Conservation (phyloP, 2,329 filamentous ascomycete genomes). For the Penicillium sp. region DNA sequence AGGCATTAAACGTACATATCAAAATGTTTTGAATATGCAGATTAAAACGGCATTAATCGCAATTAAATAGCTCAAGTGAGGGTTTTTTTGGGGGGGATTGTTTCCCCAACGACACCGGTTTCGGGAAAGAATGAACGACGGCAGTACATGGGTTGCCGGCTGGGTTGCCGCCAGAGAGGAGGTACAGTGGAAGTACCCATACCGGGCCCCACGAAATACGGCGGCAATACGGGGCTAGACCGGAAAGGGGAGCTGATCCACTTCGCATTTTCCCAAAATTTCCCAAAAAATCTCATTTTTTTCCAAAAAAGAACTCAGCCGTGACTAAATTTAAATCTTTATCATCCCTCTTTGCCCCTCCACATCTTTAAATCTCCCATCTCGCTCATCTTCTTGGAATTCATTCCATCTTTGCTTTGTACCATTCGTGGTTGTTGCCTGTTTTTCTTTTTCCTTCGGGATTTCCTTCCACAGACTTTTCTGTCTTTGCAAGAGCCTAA, state of each 20-base stretch:
- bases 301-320: conserved; percentile 14
- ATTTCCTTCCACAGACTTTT: neutral
- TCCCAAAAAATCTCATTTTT: neutral
- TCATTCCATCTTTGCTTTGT: conserved; percentile 21
- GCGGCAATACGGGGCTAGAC: conserved; percentile 7
- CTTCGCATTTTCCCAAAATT: conserved; percentile 6
- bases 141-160: conserved; percentile 10
- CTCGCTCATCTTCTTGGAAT: conserved; percentile 25
- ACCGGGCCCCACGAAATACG: conserved; percentile 2
- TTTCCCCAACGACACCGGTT: conserved; percentile 29
- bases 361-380: conserved; percentile 27
- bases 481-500: conserved; percentile 16
- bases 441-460: conserved; percentile 14
- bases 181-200: conserved; percentile 14
- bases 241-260: conserved; percentile 14
- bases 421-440: conserved; percentile 8
- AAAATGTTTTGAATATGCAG: neutral
- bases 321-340: conserved; percentile 33
- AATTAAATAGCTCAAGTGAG: conserved; percentile 15
- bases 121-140: conserved; percentile 13
- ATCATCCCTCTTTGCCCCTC: conserved; percentile 24
- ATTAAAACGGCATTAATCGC: neutral
- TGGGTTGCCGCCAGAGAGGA: conserved; percentile 5
- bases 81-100: conserved; percentile 13
- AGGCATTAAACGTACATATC: conserved; percentile 6